Evolutionary conservation across 1,284 basidiomycete genomes (phyloP).

Genomic region (Mrakiaceae sp.): DNA sequence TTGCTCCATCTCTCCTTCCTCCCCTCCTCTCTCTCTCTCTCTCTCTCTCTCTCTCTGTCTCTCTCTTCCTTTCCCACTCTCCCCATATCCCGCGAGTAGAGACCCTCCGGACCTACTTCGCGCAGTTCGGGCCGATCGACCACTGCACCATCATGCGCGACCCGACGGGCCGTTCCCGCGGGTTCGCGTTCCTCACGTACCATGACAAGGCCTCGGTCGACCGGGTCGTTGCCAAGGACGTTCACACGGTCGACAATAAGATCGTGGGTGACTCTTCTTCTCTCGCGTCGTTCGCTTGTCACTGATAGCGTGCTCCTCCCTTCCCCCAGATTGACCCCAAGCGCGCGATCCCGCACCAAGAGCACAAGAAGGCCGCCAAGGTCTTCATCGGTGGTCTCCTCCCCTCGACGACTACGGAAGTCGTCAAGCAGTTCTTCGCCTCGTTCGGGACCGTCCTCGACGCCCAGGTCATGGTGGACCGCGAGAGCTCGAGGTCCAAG

Average conservation of each 20-base stretch:
- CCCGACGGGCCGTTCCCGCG: slow-evolving; percentile 73
- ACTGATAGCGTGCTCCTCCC: neutral
- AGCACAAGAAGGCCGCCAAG: slow-evolving; percentile 81
- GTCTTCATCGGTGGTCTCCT: slow-evolving; percentile 94
- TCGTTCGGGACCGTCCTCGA: slow-evolving; percentile 87
- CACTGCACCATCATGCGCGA: slow-evolving; percentile 94
- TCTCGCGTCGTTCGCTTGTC: neutral
- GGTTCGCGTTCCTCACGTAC: slow-evolving; percentile 90
- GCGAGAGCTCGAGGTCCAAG: slow-evolving; percentile 87
- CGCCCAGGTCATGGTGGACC: slow-evolving; percentile 97
- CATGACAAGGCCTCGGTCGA: slow-evolving; percentile 76
- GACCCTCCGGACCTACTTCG: slow-evolving; percentile 69
- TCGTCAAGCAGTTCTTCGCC: slow-evolving; percentile 81
- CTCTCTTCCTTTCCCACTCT: neutral
- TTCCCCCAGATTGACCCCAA: slow-evolving; percentile 89
- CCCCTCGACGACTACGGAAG: slow-evolving; percentile 80
- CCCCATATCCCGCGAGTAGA: slow-evolving; percentile 41
- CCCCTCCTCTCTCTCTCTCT: neutral
- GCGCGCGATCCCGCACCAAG: slow-evolving; percentile 90
- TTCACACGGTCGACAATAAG: slow-evolving; percentile 81
- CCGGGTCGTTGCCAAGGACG: slow-evolving; percentile 71
- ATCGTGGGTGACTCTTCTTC: slow-evolving; percentile 47
- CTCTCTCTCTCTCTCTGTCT: neutral
- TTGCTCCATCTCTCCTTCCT: neutral
- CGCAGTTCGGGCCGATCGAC: slow-evolving; percentile 80